Evolutionary conservation across 1,139 yeast genomes (phyloP).

Genomic region (Komagataea norvegica): DNA sequence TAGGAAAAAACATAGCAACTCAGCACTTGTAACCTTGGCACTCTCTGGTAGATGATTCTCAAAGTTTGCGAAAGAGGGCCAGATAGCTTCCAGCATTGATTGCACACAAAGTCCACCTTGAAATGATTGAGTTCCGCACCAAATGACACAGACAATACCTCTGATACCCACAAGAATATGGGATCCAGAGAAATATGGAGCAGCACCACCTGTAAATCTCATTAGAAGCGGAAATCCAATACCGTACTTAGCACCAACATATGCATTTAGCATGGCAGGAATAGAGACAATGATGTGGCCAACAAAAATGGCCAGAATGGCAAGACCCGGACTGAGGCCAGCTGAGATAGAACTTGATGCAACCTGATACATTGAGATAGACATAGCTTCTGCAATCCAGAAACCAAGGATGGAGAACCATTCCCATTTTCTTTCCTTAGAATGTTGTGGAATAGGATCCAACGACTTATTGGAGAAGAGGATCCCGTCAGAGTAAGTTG

Average conservation of each 20-base stretch:
- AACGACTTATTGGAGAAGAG: slow-evolving; percentile 20
- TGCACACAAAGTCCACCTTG: slow-evolving; percentile 31
- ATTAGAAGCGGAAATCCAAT: slow-evolving; percentile 33
- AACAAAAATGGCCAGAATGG: slow-evolving; percentile 28
- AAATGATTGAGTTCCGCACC: slow-evolving; percentile 33
- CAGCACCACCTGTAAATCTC: slow-evolving; percentile 33
- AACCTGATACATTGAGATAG: slow-evolving; percentile 26
- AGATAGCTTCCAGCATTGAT: slow-evolving; percentile 37
- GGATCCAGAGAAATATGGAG: slow-evolving; percentile 22
- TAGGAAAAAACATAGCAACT: slow-evolving; percentile 33
- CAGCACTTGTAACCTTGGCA: slow-evolving; percentile 34
- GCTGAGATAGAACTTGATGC: slow-evolving; percentile 25
- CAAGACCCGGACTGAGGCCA: slow-evolving; percentile 32
- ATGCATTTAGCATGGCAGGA: slow-evolving; percentile 31
- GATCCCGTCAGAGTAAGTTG: slow-evolving; percentile 21
- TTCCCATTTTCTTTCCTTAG: slow-evolving; percentile 23
- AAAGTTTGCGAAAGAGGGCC: slow-evolving; percentile 36
- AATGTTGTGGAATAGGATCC: slow-evolving; percentile 24
- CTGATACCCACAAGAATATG: slow-evolving; percentile 30
- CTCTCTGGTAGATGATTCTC: slow-evolving; percentile 34
- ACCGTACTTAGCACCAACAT: slow-evolving; percentile 31
- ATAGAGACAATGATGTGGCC: slow-evolving; percentile 31
- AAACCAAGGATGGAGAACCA: slow-evolving; percentile 24
- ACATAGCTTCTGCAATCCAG: slow-evolving; percentile 26
- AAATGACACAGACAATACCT: slow-evolving; percentile 32